Percentiles rank a stretch among this genome's conserved stretches.
These are phyloP conservation scores for Sungouiozyma intestinalis DNA, from an alignment of 805 yeast species.

Conservation along the genomic window DNA sequence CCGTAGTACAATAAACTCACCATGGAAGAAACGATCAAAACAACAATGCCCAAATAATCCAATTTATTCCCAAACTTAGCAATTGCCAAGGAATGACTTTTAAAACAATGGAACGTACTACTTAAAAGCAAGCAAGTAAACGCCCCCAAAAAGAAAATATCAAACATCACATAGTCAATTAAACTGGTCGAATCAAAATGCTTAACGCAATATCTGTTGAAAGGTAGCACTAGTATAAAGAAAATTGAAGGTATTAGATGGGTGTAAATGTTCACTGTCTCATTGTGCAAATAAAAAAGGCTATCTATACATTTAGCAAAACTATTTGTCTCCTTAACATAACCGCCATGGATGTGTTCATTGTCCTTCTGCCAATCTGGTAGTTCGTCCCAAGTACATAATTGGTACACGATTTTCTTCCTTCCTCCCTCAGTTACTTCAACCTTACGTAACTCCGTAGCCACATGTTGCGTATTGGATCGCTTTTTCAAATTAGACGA, in stretches of 20 bases:
- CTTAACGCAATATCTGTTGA: slow-evolving; percentile 26
- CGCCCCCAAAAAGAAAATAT: slow-evolving; percentile 41
- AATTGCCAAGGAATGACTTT: slow-evolving; percentile 49
- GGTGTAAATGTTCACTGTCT: slow-evolving; percentile 60
- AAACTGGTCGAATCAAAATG: slow-evolving; percentile 33
- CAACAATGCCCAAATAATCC: slow-evolving; percentile 67
- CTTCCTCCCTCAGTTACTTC: neutral
- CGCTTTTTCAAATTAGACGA: neutral
- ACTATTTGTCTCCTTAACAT: slow-evolving; percentile 46
- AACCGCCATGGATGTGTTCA: slow-evolving; percentile 51
- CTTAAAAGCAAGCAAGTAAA: slow-evolving; percentile 51
- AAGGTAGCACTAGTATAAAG: slow-evolving; percentile 14
- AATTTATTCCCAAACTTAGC: slow-evolving; percentile 54
- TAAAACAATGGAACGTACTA: slow-evolving; percentile 55
- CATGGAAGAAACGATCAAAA: slow-evolving; percentile 55
- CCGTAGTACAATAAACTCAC: slow-evolving; percentile 40
- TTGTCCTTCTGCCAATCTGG: slow-evolving; percentile 71
- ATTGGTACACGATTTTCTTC: slow-evolving; percentile 5
- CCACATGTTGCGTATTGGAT: neutral
- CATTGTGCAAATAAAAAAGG: slow-evolving; percentile 55
- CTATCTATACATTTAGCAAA: slow-evolving; percentile 36
- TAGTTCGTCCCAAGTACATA: slow-evolving; percentile 36
- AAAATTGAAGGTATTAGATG: slow-evolving; percentile 40
- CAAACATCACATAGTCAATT: slow-evolving; percentile 30
- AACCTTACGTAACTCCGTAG: neutral